Evolutionary conservation across 495 filamentous ascomycete species (phyloP), one percentile per base, ranked within the genome.

Genomic region (Penicillium pulvis): DNA sequence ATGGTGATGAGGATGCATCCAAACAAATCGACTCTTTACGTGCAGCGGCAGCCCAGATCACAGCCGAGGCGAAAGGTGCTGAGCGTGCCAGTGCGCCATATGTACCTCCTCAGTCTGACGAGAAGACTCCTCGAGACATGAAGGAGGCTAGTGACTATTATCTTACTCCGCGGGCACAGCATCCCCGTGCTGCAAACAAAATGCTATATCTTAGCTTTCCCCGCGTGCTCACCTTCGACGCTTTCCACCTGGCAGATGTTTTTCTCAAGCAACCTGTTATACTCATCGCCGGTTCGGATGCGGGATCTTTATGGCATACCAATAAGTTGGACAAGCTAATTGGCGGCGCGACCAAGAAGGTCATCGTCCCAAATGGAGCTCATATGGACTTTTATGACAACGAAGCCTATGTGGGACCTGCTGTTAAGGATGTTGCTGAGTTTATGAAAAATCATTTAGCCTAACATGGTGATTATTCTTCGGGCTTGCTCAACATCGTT

Each of bases 351-450:
- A 56, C 44, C 4, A 41, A 56, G 33, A 60, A 60, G 51, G 0
- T 60, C 4, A 52, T 60, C 10, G 51, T 60, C 14, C 52, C 51
- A 3, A 41, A 56, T 2, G 58, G 26, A n/a, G 35, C 52, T 1
- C 58, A 60, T 36, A 56, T 56, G 58, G 58, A 55, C 31, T 55
- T 60, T 28, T 60, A 60, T 43, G 55, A 66, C 19, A 24, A 26
- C 20, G 45, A 48, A 48, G 20, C 6, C 1, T 48, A 48, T 48
- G 45, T 48, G 6, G 24, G 14, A 1, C 45, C 14, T 8, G 45
- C 45, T 48, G 45, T 48, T 4, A 48, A 48, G 45, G 14, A 24
- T 26, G 14, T 48, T 24, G 19, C 45, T 12, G 45, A 48, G 17
- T 48, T 48, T 16, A 48, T 48, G 45, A 48, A 48, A 2, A 24